Evolutionary conservation across 1,284 basidiomycete species (phyloP).

Genomic region (Stygiomarasmius scandens): DNA sequence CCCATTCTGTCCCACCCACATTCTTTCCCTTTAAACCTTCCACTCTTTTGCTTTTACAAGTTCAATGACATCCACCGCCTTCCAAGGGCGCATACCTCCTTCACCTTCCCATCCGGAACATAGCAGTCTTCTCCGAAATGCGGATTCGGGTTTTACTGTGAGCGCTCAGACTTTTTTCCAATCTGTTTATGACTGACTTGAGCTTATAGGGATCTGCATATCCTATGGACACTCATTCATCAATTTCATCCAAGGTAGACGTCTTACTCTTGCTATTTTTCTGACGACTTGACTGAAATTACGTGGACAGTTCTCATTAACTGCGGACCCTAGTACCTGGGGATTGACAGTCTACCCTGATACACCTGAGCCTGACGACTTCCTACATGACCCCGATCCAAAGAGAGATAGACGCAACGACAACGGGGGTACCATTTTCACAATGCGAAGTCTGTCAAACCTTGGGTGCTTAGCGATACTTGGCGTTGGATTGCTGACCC

Average conservation of each 20-base stretch:
- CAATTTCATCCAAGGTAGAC: not conserved
- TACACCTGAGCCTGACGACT: conserved; percentile 34
- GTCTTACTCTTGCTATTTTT: not conserved
- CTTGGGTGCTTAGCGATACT: conserved; percentile 51
- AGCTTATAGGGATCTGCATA: not conserved
- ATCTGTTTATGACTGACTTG: no score
- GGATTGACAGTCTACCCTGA: conserved; percentile 33
- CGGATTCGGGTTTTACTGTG: no score
- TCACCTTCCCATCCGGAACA: no score
- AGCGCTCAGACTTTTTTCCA: no score
- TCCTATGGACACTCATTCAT: not conserved
- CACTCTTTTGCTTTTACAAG: no score
- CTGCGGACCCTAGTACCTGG: conserved; percentile 38
- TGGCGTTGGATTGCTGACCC: not conserved
- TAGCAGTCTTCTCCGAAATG: no score
- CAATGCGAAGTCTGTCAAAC: conserved; percentile 46
- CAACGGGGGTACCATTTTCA: conserved; percentile 27
- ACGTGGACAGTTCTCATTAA: conserved; percentile 34
- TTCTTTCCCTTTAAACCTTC: no score
- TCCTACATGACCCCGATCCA: conserved; percentile 38
- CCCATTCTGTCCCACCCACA: no score
- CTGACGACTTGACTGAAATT: not conserved
- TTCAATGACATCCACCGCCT: no score
- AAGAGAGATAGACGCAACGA: conserved; percentile 16
- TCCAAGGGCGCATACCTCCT: no score